Evolutionary conservation across 2,329 filamentous ascomycete species (phyloP).

Genomic region (Emericellopsis cladophorae): DNA sequence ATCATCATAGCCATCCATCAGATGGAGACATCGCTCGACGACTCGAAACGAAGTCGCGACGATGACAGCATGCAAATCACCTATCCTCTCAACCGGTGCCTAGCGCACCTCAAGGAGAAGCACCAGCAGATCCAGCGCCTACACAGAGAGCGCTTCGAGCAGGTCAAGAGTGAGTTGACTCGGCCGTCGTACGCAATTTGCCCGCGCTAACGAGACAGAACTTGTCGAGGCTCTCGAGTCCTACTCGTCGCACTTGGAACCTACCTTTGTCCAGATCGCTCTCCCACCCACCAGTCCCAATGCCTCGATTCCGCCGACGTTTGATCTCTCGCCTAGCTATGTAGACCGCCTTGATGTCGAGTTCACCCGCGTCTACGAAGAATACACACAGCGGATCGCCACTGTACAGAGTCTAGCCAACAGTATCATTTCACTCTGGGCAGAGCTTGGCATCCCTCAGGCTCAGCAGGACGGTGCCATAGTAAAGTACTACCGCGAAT

Average conservation of each 20-base stretch:
- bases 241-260: constrained; percentile 90
- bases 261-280: constrained; percentile 72
- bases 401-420: constrained; percentile 65
- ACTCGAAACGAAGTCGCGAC: constrained; percentile 48
- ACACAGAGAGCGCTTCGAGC: constrained; percentile 85
- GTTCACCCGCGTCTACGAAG: constrained; percentile 90
- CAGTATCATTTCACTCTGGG: constrained; percentile 89
- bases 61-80: constrained; percentile 64
- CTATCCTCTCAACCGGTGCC: constrained; percentile 69
- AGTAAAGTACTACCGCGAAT: constrained; percentile 78
- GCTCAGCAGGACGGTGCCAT: constrained; percentile 81
- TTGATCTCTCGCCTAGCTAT: constrained; percentile 87
- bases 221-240: constrained; percentile 88
- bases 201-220: constrained; percentile 39
- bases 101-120: constrained; percentile 75
- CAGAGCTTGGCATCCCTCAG: constrained; percentile 86
- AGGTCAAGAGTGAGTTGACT: constrained; percentile 68
- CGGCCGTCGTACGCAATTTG: neutral
- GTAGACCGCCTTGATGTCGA: constrained; percentile 78
- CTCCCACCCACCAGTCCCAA: constrained; percentile 73
- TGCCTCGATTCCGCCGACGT: constrained; percentile 64
- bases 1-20: constrained; percentile 80
- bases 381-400: constrained; percentile 75
- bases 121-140: constrained; percentile 66
- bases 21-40: constrained; percentile 84